Conservation (phyloP, 179 eudicot species). For the Silene noctiflora region DNA sequence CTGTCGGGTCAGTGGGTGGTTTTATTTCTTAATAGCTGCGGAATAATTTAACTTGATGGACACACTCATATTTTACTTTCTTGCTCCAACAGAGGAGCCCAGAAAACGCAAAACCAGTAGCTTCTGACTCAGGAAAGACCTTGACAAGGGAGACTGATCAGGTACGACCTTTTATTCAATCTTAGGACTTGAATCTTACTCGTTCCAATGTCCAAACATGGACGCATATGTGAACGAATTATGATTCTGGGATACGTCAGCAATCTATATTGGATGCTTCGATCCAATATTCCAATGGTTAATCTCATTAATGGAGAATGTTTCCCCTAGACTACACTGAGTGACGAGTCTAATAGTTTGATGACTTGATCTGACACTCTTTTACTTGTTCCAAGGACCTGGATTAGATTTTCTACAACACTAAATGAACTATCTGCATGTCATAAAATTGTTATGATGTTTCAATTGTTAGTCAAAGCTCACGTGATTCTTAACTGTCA, state of each 20-base stretch:
- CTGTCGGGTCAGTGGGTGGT: background rate
- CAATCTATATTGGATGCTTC: background rate
- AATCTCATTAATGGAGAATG: background rate
- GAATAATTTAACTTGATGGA: background rate
- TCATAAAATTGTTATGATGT: slow-evolving; percentile 4
- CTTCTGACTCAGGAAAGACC: slow-evolving; percentile 30
- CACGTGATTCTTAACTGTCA: background rate
- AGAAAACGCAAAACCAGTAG: slow-evolving; percentile 29
- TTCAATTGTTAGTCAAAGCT: background rate
- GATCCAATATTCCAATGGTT: background rate
- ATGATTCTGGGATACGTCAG: background rate
- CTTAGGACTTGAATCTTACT: slow-evolving; percentile 1
- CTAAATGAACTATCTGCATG: background rate
- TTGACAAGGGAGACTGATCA: slow-evolving; percentile 32
- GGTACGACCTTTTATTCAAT: slow-evolving; percentile 25
- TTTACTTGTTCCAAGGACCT: background rate
- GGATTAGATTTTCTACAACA: background rate
- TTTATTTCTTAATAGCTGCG: background rate
- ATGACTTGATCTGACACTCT: slow-evolving; percentile 1
- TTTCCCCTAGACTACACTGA: background rate
- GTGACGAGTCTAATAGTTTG: background rate
- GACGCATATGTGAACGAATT: background rate
- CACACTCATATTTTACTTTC: slow-evolving; percentile 9
- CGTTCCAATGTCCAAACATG: background rate
- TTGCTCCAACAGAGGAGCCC: slow-evolving; percentile 31